phyloP scores from a whole-genome alignment of 345 rosid species.

The Lepidium didymum region DNA sequence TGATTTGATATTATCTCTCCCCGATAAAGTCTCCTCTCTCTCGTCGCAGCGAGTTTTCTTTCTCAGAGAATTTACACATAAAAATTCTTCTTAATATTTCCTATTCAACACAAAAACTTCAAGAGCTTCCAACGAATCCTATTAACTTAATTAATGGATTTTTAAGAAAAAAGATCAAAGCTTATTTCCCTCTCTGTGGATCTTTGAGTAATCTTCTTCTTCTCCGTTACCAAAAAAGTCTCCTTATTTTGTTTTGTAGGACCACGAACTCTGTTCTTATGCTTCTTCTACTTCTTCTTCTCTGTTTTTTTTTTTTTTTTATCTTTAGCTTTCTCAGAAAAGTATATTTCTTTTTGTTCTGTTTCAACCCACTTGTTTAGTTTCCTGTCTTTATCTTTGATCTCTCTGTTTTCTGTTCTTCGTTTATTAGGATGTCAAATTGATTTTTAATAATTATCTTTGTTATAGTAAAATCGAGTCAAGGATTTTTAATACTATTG shows the following conservation, averaged over 20 bases:
- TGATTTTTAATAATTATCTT: not conserved
- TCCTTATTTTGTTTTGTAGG: not conserved
- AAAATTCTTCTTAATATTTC: not conserved
- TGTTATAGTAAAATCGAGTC: not conserved
- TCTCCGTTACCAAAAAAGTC: not conserved
- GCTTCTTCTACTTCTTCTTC: constrained; percentile 6
- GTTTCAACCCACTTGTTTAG: not conserved
- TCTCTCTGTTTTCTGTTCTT: not conserved
- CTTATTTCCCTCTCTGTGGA: not conserved
- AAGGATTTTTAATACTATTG: not conserved
- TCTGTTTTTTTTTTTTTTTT: not conserved
- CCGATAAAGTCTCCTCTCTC: constrained; percentile 26
- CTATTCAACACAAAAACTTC: constrained; percentile 2
- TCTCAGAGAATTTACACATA: not conserved
- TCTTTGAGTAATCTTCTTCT: not conserved
- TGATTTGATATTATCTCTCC: constrained; percentile 3
- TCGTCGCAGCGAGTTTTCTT: constrained; percentile 10
- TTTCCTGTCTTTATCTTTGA: not conserved
- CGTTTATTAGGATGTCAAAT: not conserved
- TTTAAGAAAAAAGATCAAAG: not conserved
- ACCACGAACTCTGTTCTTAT: constrained; percentile 2
- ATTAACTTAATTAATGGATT: not conserved
- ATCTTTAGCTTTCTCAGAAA: not conserved
- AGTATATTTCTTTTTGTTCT: not conserved
- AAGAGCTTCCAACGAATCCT: not conserved